Evolutionary conservation across 2,329 filamentous ascomycete species (phyloP).

Genomic region (Colletotrichum sp.): DNA sequence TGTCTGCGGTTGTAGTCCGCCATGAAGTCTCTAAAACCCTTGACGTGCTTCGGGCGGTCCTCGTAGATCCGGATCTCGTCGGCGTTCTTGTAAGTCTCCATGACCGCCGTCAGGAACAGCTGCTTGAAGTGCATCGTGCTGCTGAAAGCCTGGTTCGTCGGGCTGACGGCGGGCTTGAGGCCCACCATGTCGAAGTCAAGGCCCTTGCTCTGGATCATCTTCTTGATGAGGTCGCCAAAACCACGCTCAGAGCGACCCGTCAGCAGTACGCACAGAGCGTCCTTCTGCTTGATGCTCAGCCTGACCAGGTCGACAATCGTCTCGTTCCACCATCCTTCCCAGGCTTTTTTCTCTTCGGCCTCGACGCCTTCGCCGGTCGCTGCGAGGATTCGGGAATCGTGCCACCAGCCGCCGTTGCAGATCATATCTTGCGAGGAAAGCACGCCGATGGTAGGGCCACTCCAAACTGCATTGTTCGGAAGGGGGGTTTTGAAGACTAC

Average conservation of each 20-base stretch:
- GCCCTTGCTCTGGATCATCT: conserved; percentile 77
- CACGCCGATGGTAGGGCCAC: conserved; percentile 75
- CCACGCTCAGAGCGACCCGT: conserved; percentile 82
- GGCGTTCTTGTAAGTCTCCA: conserved; percentile 85
- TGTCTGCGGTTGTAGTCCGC: conserved; percentile 72
- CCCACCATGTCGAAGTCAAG: conserved; percentile 89
- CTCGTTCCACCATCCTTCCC: conserved; percentile 98
- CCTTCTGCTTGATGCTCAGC: conserved; percentile 82
- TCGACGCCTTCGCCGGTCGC: conserved; percentile 85
- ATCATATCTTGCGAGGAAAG: conserved; percentile 80
- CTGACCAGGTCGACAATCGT: conserved; percentile 81
- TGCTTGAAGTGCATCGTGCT: conserved; percentile 95
- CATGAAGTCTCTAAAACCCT: conserved; percentile 86
- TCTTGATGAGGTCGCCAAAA: conserved; percentile 81
- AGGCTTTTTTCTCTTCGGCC: conserved; percentile 81
- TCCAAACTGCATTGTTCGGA: conserved; percentile 90
- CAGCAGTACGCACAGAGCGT: conserved; percentile 83
- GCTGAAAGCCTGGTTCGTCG: conserved; percentile 76
- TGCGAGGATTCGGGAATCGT: conserved; percentile 84
- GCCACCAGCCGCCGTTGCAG: conserved; percentile 93
- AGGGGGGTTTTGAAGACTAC: conserved; percentile 89
- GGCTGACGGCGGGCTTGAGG: conserved; percentile 84
- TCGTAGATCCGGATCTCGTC: conserved; percentile 83
- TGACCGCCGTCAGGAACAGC: conserved; percentile 76
- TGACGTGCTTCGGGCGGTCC: conserved; percentile 71